A percentile compares a stretch with the other conserved stretches of the same genome.
These are phyloP conservation scores for Quercus engelmannii DNA, from an alignment of 306 rosid species.

Conservation along the genomic window DNA sequence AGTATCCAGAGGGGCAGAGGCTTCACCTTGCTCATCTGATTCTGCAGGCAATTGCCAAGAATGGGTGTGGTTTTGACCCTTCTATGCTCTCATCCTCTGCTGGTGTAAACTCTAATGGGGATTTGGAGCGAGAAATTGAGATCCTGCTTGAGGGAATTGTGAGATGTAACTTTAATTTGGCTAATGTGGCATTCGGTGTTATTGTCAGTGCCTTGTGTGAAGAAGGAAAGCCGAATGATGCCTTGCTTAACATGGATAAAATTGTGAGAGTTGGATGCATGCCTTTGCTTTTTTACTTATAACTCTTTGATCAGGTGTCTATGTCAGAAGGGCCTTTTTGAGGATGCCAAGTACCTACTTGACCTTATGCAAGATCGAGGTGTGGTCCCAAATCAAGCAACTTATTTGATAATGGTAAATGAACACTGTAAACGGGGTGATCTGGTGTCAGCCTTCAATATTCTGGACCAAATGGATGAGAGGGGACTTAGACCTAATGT, in stretches of 20 bases:
- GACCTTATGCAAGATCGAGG: constrained; percentile 26
- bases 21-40: constrained; percentile 32
- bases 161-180: constrained; percentile 24
- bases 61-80: constrained; percentile 38
- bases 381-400: constrained; percentile 27
- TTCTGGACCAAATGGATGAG: constrained; percentile 26
- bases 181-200: constrained; percentile 30
- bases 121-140: constrained; percentile 30
- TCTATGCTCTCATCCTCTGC: constrained; percentile 12
- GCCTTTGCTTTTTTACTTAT: constrained; percentile 34
- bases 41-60: constrained; percentile 34
- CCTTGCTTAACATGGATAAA: constrained; percentile 22
- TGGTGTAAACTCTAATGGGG: not conserved
- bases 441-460: constrained; percentile 12
- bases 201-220: constrained; percentile 33
- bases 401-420: constrained; percentile 30
- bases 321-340: constrained; percentile 28
- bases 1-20: constrained; percentile 20
- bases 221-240: constrained; percentile 19
- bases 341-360: constrained; percentile 30
- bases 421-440: constrained; percentile 35
- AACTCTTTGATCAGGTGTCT: constrained; percentile 45
- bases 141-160: constrained; percentile 29
- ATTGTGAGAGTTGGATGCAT: constrained; percentile 31
- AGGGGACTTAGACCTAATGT: constrained; percentile 29